Conservation (phyloP, 2,329 filamentous ascomycete species). For the Phaeosphaeriaceae sp. region DNA sequence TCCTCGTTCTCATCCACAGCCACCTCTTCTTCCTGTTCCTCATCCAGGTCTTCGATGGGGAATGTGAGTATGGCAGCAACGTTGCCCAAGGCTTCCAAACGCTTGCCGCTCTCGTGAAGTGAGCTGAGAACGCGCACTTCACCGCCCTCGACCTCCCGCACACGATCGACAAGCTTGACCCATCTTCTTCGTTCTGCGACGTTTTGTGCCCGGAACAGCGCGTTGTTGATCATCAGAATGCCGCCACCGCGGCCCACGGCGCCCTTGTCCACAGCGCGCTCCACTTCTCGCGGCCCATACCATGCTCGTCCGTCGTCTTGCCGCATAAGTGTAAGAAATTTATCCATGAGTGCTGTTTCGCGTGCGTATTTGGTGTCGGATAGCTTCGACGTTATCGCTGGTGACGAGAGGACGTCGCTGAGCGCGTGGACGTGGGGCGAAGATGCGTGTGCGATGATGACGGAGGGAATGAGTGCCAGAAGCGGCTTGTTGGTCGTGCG, state of each 20-base stretch:
- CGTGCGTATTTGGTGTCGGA: slow-evolving; percentile 87
- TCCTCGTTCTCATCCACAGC: slow-evolving; percentile 28
- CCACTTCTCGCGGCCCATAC: slow-evolving; percentile 85
- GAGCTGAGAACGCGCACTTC: slow-evolving; percentile 90
- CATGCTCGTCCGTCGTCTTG: slow-evolving; percentile 87
- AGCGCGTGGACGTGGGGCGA: slow-evolving; percentile 87
- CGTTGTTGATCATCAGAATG: slow-evolving; percentile 84
- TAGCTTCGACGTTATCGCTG: slow-evolving; percentile 77
- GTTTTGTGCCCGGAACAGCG: slow-evolving; percentile 83
- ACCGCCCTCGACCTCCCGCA: slow-evolving; percentile 80
- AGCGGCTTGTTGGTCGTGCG: slow-evolving; percentile 77
- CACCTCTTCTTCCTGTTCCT: slow-evolving; percentile 69
- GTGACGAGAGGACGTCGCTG: slow-evolving; percentile 83
- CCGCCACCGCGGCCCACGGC: slow-evolving; percentile 88
- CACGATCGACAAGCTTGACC: slow-evolving; percentile 85
- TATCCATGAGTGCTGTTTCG: slow-evolving; percentile 85
- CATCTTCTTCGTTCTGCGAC: slow-evolving; percentile 78
- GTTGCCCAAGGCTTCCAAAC: slow-evolving; percentile 82
- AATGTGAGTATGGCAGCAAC: slow-evolving; percentile 92
- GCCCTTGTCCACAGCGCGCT: slow-evolving; percentile 82
- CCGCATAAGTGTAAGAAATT: slow-evolving; percentile 78
- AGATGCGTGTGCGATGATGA: slow-evolving; percentile 79
- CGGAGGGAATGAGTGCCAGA: slow-evolving; percentile 66
- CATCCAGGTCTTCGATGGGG: slow-evolving; percentile 81
- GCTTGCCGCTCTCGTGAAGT: slow-evolving; percentile 90